Evolutionary conservation across 2,329 filamentous ascomycete species (phyloP).

Genomic region (Hypoxylon sp.): DNA sequence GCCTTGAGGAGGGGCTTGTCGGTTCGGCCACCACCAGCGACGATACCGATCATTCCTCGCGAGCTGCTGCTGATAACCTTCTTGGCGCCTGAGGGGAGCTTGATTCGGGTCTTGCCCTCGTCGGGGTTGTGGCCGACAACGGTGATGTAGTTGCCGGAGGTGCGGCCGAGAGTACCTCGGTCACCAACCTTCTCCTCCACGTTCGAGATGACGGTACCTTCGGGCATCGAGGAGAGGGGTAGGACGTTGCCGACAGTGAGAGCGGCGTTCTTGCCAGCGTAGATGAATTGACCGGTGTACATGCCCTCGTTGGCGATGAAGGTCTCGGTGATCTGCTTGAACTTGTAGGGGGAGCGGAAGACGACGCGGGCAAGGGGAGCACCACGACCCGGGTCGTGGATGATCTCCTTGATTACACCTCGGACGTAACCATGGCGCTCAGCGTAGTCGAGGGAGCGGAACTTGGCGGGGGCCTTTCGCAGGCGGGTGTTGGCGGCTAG

Average conservation of each 20-base stretch:
- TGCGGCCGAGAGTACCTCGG: constrained; percentile 94
- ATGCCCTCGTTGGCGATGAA: constrained; percentile 99
- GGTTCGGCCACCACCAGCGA: constrained; percentile 98
- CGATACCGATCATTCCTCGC: constrained; percentile 99
- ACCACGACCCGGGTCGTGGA: constrained; percentile 98
- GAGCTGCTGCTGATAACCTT: constrained; percentile 94
- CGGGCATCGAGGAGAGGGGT: constrained; percentile 91
- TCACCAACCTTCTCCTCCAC: constrained; percentile 99
- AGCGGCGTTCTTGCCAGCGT: constrained; percentile 98
- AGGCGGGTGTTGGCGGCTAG: constrained; percentile 85
- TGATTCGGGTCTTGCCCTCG: constrained; percentile 99
- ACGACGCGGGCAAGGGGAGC: constrained; percentile 95
- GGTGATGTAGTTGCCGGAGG: constrained; percentile 99
- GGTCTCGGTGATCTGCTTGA: constrained; percentile 97
- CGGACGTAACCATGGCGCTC: constrained; percentile 98
- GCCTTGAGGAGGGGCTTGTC: constrained; percentile 99
- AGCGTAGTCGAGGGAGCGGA: constrained; percentile 95
- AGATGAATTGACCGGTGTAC: constrained; percentile 99
- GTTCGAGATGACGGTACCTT: constrained; percentile 99
- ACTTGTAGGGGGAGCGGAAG: constrained; percentile 98
- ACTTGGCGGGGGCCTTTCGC: constrained; percentile 95
- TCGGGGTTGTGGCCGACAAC: constrained; percentile 98
- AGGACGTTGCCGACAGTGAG: constrained; percentile 98
- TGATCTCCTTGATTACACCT: constrained; percentile 98
- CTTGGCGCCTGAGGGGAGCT: constrained; percentile 99